Conservation (phyloP, 768 basidiomycete species). For the Hygrocybe coccinea region DNA sequence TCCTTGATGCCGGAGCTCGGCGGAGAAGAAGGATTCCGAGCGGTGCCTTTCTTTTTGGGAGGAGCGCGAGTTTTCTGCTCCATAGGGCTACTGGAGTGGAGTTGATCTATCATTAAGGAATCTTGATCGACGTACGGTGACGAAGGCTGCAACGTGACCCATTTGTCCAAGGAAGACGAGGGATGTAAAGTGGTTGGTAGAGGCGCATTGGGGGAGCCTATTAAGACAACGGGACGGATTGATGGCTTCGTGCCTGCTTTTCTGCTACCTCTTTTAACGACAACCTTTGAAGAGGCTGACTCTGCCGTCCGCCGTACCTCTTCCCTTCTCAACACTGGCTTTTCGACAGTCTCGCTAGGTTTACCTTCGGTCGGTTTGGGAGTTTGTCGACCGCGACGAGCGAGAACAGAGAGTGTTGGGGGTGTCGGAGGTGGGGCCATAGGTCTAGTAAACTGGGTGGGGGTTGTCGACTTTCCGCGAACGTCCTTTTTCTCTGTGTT, state of each 20-base stretch:
- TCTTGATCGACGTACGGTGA: constrained; percentile 20
- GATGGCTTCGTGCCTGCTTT: not conserved
- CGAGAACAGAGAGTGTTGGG: not conserved
- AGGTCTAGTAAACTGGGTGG: constrained; percentile 16
- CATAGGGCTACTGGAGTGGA: constrained; percentile 21
- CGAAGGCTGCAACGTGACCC: constrained; percentile 20
- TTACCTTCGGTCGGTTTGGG: not conserved
- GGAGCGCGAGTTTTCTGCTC: not conserved
- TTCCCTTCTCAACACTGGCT: not conserved
- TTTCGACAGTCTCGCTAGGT: not conserved
- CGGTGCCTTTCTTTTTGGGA: not conserved
- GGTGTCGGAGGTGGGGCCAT: constrained; percentile 18
- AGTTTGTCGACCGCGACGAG: not conserved
- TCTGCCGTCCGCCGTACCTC: not conserved
- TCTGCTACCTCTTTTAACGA: not conserved
- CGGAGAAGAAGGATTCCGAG: not conserved
- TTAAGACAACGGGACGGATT: too few species aligned
- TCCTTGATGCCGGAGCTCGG: not conserved
- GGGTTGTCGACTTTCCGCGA: constrained; percentile 24
- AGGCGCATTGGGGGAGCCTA: not conserved
- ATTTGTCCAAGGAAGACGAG: constrained; percentile 16
- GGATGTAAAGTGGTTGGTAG: not conserved
- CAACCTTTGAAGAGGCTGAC: not conserved
- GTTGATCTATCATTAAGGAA: constrained; percentile 25
- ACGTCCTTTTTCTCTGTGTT: constrained; percentile 11